A percentile compares a stretch with the other conserved stretches of the same genome.
Evolutionary conservation across 371 early-diverging fungal species (phyloP).

Genomic region (Phascolomyces articulosus): DNA sequence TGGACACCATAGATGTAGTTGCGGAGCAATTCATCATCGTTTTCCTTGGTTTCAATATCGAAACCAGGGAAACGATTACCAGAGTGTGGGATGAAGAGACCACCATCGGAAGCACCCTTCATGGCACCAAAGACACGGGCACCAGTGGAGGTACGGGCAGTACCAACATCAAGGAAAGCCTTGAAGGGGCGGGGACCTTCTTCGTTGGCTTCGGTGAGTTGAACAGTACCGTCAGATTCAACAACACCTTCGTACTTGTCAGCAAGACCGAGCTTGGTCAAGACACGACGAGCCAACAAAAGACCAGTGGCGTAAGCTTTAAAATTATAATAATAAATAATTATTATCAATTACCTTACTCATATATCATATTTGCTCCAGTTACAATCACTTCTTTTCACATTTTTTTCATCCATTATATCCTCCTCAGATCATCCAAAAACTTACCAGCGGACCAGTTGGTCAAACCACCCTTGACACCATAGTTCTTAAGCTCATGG

Average conservation of each 20-base stretch:
- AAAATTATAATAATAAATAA: background rate
- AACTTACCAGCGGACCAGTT: constrained; percentile 96
- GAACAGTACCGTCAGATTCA: constrained; percentile 93
- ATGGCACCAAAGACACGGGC: constrained; percentile 99
- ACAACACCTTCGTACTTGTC: constrained; percentile 95
- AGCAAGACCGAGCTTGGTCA: constrained; percentile 95
- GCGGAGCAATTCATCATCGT: constrained; percentile 96
- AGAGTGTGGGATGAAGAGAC: constrained; percentile 98
- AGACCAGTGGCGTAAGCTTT: constrained; percentile 98
- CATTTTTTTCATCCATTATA: too few relatives aligned
- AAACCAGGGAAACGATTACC: constrained; percentile 99
- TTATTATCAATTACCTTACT: too few relatives aligned
- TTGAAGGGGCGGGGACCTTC: constrained; percentile 99
- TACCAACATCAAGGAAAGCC: constrained; percentile 99
- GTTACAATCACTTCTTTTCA: too few relatives aligned
- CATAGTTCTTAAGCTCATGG: constrained; percentile 98
- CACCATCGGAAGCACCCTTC: constrained; percentile 99
- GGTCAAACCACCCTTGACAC: constrained; percentile 99
- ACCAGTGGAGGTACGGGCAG: constrained; percentile 99
- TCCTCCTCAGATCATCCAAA: constrained; percentile 18
- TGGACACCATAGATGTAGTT: constrained; percentile 99
- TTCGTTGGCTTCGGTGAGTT: constrained; percentile 90
- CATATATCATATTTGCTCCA: too few relatives aligned
- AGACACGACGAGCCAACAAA: constrained; percentile 95
- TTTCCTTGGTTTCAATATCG: constrained; percentile 87